phyloP scores from a whole-genome alignment of 768 basidiomycete genomes.

The Roridomyces roridus region DNA sequence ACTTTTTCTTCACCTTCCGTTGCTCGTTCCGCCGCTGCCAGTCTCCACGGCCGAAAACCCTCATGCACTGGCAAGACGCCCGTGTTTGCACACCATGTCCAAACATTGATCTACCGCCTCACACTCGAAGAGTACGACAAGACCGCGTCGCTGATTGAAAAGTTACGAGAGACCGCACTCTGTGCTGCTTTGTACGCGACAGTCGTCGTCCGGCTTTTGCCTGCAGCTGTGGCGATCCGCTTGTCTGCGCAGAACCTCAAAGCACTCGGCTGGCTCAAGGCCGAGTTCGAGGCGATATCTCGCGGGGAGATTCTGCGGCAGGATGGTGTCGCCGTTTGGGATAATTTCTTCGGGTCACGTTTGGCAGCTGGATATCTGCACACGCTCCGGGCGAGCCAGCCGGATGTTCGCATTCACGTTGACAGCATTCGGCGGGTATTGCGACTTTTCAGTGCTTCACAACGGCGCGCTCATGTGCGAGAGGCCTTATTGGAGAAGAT shows the following conservation, averaged over 20 bases:
- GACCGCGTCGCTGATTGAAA: slow-evolving; percentile 50
- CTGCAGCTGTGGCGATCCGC: slow-evolving; percentile 42
- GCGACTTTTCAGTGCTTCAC: slow-evolving; percentile 58
- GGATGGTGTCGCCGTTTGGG: slow-evolving; percentile 65
- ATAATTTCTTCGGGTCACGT: slow-evolving; percentile 58
- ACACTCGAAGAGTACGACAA: slow-evolving; percentile 41
- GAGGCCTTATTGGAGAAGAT: slow-evolving; percentile 55
- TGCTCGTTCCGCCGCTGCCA: slow-evolving; percentile 56
- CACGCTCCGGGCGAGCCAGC: slow-evolving; percentile 43
- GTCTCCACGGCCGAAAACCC: slow-evolving; percentile 54
- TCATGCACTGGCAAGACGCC: slow-evolving; percentile 49
- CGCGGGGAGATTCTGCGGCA: slow-evolving; percentile 63
- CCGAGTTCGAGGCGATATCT: slow-evolving; percentile 64
- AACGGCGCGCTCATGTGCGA: slow-evolving; percentile 46
- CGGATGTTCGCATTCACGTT: slow-evolving; percentile 49
- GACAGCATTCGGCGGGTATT: slow-evolving; percentile 50
- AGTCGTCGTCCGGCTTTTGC: slow-evolving; percentile 23
- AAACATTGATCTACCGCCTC: slow-evolving; percentile 56
- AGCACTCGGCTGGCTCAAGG: slow-evolving; percentile 61
- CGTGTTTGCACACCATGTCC: slow-evolving; percentile 59
- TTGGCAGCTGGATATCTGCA: slow-evolving; percentile 53
- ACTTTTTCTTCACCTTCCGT: slow-evolving; percentile 56
- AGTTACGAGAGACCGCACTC: slow-evolving; percentile 45
- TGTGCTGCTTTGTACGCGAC: slow-evolving; percentile 35
- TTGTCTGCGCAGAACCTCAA: slow-evolving; percentile 57